A percentile compares a stretch with the other conserved stretches of the same genome.
phyloP scores from a whole-genome alignment of 495 filamentous ascomycete genomes.

The Penicillium daleae region DNA sequence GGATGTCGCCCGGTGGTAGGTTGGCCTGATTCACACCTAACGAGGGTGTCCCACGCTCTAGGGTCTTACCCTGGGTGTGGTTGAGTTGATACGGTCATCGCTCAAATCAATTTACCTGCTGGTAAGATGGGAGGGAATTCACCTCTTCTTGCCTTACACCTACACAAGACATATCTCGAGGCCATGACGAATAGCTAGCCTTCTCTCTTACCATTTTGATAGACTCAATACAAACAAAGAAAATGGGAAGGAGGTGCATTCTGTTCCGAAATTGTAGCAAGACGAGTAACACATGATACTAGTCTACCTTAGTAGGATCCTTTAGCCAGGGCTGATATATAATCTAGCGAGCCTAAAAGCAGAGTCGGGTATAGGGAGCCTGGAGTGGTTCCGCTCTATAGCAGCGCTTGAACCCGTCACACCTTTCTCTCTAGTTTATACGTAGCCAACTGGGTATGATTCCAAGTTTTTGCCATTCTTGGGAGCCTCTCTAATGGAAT shows the following conservation, averaged over 20 bases:
- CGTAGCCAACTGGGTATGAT: too few species aligned
- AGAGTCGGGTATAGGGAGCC: too few species aligned
- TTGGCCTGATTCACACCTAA: not conserved
- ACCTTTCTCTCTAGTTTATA: too few species aligned
- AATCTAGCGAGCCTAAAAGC: too few species aligned
- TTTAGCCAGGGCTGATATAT: too few species aligned
- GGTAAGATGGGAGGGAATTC: not conserved
- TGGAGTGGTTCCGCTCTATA: too few species aligned
- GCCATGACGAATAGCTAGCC: not conserved
- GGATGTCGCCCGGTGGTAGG: not conserved
- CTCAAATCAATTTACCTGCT: not conserved
- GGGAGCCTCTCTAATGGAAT: too few species aligned
- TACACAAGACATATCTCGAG: not conserved
- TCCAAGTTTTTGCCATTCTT: too few species aligned
- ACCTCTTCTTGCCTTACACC: not conserved
- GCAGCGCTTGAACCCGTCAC: too few species aligned
- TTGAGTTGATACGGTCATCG: not conserved
- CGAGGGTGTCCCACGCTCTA: not conserved
- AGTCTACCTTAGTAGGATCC: too few species aligned
- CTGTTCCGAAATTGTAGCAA: not conserved
- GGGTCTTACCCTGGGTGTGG: not conserved
- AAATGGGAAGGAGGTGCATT: not conserved
- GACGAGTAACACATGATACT: too few species aligned
- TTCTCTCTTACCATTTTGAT: not conserved
- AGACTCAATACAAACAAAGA: slow-evolving; percentile 1